Evolutionary conservation across 306 rosid species (phyloP).

Genomic region (Chamaecrista fasciculata): DNA sequence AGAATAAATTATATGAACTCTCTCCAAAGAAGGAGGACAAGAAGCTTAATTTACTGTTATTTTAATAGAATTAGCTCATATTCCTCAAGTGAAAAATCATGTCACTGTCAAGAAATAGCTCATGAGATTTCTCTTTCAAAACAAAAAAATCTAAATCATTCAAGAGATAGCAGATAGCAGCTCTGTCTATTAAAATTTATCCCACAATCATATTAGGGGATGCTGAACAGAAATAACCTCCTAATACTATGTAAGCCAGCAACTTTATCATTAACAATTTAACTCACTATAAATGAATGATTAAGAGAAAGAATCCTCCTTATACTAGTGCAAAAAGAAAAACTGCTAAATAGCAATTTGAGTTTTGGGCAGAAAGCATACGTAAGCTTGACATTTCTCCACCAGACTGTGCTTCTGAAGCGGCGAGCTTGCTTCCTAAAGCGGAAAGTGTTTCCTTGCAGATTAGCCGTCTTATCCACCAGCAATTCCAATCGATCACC

Average conservation of each 20-base stretch:
- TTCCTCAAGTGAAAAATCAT: not conserved
- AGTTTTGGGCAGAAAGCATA: conserved; percentile 41
- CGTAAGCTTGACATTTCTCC: conserved; percentile 97
- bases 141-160: not conserved
- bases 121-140: not conserved
- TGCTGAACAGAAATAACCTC: not conserved
- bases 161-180: not conserved
- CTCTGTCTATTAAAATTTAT: not conserved
- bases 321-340: not conserved
- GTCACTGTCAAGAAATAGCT: not conserved
- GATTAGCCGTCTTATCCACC: conserved; percentile 86
- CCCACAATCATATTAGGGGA: not conserved
- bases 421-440: conserved; percentile 99
- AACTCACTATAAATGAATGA: not conserved
- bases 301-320: not conserved
- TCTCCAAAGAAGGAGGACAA: no score
- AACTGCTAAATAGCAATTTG: not conserved
- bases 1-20: conserved; percentile 13
- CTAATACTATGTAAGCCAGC: not conserved
- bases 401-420: conserved; percentile 87
- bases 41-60: no score
- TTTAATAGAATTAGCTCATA: not conserved
- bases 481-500: conserved; percentile 95
- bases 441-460: conserved; percentile 95
- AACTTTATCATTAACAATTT: not conserved